Evolutionary conservation across 2,329 filamentous ascomycete genomes (phyloP), one percentile per base, ranked within the genome.

Genomic region (Helminthosporium solani): DNA sequence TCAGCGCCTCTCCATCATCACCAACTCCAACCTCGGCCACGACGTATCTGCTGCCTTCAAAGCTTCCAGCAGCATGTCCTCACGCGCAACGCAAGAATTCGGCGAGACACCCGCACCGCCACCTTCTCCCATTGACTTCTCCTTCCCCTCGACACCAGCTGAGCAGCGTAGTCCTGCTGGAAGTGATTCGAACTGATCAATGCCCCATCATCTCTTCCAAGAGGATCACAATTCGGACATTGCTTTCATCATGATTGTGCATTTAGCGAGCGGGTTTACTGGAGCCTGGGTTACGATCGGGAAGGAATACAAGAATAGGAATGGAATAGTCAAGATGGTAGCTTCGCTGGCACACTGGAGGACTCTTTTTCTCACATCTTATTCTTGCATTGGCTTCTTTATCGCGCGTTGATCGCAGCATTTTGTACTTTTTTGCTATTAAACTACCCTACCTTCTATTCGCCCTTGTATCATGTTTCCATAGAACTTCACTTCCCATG

Each of bases 1-100:
- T 55, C 64, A 70, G 52, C 68, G 68, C 60, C 70, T 73, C 50
- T 70, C 68, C 40, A 66, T 73, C 64, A 58, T 70, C 53, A 71
- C 67, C 44, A 68, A 70, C 61, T 62, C 66, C 18, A 67, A 66
- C 1, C 68, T 72, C 41, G 66, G 68, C 45, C 67, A 67, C 60
- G 70, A 71, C 51, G 64, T 72, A 42, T 66, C 65, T 47, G 70
- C 68, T 14, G 68, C 68, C 11, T 64, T 72, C 60, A 70, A 71
- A 50, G 66, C 68, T 44, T 67, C 66, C 5, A 52, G 56, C n/a
- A 50, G 44, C 42, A 49, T 61, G 20, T 46, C 52, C 25, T 61
- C 60, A 7, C 65, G 63, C 53, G 53, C 58, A 35, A 52, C 48
- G 9, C 47, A 53, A 40, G 57, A 61, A 27, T 58, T 66, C 52